These are phyloP conservation scores for Blastocystis hominis DNA, from an alignment of 352 stramenopile genomes.

Conservation along the genomic window DNA sequence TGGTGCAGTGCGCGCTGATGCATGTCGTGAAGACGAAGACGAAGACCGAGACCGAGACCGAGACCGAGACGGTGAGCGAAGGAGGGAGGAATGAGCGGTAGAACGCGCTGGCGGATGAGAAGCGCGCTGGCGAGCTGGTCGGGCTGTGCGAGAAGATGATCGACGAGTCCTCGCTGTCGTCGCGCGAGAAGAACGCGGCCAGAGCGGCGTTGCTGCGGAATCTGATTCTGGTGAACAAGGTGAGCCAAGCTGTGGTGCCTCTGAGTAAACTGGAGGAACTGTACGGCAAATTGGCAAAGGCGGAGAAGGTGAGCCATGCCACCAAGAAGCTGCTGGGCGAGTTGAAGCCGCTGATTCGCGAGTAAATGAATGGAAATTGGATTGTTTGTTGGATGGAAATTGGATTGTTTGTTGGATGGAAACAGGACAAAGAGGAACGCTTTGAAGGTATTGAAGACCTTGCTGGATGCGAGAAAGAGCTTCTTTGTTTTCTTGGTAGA, in stretches of 20 bases:
- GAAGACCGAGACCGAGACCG: too few species aligned
- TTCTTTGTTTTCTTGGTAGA: constrained; percentile 23
- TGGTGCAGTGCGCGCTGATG: neutral
- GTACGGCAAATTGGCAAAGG: neutral
- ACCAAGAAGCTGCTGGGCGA: constrained; percentile 15
- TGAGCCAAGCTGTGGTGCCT: neutral
- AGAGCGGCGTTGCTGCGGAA: neutral
- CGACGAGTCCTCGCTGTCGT: neutral
- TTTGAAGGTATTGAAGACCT: constrained; percentile 5
- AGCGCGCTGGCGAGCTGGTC: neutral
- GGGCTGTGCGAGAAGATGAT: neutral
- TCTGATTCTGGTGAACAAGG: neutral
- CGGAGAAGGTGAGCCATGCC: constrained; percentile 20
- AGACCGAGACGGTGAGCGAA: neutral
- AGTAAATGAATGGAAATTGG: too few species aligned
- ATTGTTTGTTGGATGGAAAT: neutral
- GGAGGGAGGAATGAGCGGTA: neutral
- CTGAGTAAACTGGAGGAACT: neutral
- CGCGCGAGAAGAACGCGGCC: neutral
- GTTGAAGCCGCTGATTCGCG: neutral
- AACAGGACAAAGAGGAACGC: constrained; percentile 21
- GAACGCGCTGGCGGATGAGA: neutral
- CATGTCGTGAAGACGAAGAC: neutral
- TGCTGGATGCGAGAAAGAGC: constrained; percentile 1
- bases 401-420: neutral